Base-by-base conservation (phyloP, 2,329 filamentous ascomycete genomes). In the Neofusicoccum laricinum region DNA sequence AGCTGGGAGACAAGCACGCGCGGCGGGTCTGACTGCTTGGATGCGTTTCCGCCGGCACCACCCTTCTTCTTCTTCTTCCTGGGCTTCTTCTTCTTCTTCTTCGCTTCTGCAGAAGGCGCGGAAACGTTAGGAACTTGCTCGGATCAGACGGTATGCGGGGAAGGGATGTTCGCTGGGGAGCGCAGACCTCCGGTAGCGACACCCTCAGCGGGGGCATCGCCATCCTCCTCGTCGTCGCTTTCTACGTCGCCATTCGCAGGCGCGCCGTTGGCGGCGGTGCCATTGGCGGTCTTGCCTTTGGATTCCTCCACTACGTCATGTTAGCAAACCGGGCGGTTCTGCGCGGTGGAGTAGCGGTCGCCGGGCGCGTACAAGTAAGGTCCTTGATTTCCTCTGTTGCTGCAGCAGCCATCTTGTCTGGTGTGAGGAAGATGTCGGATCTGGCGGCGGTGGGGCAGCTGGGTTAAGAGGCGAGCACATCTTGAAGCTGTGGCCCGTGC, bases 41-140 rank as follows among this genome's bases (percentile, higher is more conserved):
- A 83, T 6, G 75, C 78, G 6, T 65, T 48, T 11, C 12, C 50
- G 12, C 46, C 78, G 67, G 79, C 81, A 72, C 68, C 71, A 30
- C 68, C 73, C 77, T 83, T 84, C 77, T 83, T 84, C 79, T 85
- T 90, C 84, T 90, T 90, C 82, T 87, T 90, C 76, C 87, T 88
- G 75, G 88, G 86, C 79, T 87, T 89, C 83, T 88, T 91, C 84
- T 92, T 92, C 84, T 93, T 94, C 81, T 93, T 92, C 81, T 92
- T 92, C 79, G 91, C 91, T 61, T 57, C 53, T 57, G 79, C 78
- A 40, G 73, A 76, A 45, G 53, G 25, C 25, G 59, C 12, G 32
- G 30, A 53, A 70, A 36, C 69, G 58, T 46, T 59, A 61, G n/a
- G n/a, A 34, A 11, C 17, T 46, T 59, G 55, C 40, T 25, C 55